Evolutionary conservation across 176 grass and related monocot species (phyloP).

Genomic region (Phoenix roebelenii): DNA sequence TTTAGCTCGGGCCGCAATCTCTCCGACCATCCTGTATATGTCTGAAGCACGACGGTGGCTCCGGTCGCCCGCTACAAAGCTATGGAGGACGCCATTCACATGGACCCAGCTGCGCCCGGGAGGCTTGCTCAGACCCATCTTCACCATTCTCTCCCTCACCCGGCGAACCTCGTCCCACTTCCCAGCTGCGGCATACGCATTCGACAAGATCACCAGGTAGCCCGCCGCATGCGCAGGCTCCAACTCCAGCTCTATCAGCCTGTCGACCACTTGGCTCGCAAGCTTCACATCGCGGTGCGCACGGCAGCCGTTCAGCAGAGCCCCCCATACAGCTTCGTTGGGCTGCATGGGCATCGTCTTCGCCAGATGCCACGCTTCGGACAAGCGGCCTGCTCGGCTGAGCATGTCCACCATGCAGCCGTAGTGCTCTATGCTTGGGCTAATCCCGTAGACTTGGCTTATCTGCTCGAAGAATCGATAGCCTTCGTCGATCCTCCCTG

Average conservation of each 20-base stretch:
- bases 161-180: slow-evolving; percentile 33
- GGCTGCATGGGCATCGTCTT: slow-evolving; percentile 43
- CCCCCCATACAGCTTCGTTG: slow-evolving; percentile 34
- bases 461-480: slow-evolving; percentile 47
- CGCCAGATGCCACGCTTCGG: slow-evolving; percentile 36
- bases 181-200: slow-evolving; percentile 34
- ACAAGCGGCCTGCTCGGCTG: slow-evolving; percentile 30
- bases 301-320: slow-evolving; percentile 47
- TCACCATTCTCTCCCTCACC: slow-evolving; percentile 38
- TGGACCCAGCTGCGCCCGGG: slow-evolving; percentile 15
- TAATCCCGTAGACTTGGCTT: slow-evolving; percentile 39
- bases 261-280: slow-evolving; percentile 29
- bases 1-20: no score
- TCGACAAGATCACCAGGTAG: slow-evolving; percentile 46
- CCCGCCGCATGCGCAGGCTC: slow-evolving; percentile 37
- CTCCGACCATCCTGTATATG: slow-evolving; percentile 5
- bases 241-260: slow-evolving; percentile 28
- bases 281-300: slow-evolving; percentile 44
- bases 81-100: neutral
- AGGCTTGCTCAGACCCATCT: slow-evolving; percentile 33
- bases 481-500: slow-evolving; percentile 37
- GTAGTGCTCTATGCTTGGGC: slow-evolving; percentile 45
- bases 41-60: neutral
- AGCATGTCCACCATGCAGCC: slow-evolving; percentile 71
- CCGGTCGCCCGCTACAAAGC: no score